Evolutionary conservation across 345 rosid genomes (phyloP).

Genomic region (Acer campestre): DNA sequence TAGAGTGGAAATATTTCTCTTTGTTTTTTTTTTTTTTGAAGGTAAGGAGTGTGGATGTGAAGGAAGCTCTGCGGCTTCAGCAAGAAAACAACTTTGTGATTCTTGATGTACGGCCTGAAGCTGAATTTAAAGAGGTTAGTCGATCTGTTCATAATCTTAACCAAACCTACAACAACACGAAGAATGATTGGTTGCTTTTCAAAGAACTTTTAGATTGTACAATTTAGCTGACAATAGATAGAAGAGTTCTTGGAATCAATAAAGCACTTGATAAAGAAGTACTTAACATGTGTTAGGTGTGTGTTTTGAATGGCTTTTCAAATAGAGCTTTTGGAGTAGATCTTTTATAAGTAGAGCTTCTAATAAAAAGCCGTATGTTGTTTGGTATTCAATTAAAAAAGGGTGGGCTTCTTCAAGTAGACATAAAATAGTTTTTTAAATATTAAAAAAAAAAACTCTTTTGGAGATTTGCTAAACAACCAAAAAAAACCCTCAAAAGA

Average conservation of each 20-base stretch:
- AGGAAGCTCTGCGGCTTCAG: conserved; percentile 95
- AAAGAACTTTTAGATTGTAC: neutral
- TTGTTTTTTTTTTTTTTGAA: conserved; percentile 19
- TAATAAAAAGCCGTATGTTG: too few relatives aligned
- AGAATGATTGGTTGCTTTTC: neutral
- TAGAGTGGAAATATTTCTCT: neutral
- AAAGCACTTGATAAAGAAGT: too few relatives aligned
- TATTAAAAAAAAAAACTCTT: too few relatives aligned
- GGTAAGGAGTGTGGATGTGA: conserved; percentile 95
- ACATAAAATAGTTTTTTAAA: too few relatives aligned
- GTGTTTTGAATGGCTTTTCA: too few relatives aligned
- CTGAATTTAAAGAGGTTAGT: conserved; percentile 88
- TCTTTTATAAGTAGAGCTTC: too few relatives aligned
- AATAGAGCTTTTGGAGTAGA: too few relatives aligned
- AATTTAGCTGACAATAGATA: neutral
- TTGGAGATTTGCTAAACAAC: too few relatives aligned
- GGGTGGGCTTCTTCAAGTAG: too few relatives aligned
- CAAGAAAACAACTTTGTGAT: conserved; percentile 94
- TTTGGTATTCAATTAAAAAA: too few relatives aligned
- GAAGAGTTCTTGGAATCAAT: neutral
- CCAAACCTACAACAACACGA: neutral
- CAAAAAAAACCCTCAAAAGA: too few relatives aligned
- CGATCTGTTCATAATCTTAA: neutral
- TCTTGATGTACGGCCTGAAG: conserved; percentile 95
- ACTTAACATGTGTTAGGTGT: too few relatives aligned